Base-by-base conservation (phyloP, 805 yeast species). In the Dipodascus albidus region DNA sequence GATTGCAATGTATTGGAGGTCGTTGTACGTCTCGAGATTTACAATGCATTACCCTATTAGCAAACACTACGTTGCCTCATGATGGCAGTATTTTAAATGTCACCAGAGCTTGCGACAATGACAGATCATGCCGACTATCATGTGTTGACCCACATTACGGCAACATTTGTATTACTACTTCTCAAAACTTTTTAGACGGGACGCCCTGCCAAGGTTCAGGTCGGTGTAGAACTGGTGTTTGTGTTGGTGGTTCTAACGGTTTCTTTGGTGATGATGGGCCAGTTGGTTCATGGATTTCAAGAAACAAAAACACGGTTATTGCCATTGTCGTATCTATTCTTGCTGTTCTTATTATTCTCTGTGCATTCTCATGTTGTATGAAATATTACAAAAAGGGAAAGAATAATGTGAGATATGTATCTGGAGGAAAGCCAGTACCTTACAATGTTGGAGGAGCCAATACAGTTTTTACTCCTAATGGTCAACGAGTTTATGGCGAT, bases 11-110 rank as follows among this genome's bases (percentile, higher is more conserved):
- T 52, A 61, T 62, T 27, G 61, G 70, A 22, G 72, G 72, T 21
- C 65, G 59, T 33, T 68, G 72, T 55, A 64, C 70, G 2, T 65
- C 69, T 15, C 60, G 71, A 23, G 69, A 68, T 53, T 55, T 58
- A 48, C 72, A 68, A 56, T 68, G 72, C 51, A 54, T 55, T 21
- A 58, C 64, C 3, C 54, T 65, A 9, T 54, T 67, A 58, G 63
- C 62, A 3, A 58, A 59, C 53, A 50, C 53, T 48, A 55, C 66
- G 21, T 38, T 53, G 2, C 53, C 51, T 15, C 50, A 54, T 23
- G 56, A 57, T 50, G 65, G 64, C 6, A 41, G 51, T 14, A 38
- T 58, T 1, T 53, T 62, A 27, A 63, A 63, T 49, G 58, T 60
- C 14, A 58, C 64, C 19, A 47, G 48, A 24, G 70, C 70, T 1